Evolutionary conservation across 2,329 filamentous ascomycete genomes (phyloP), one percentile per base, ranked within the genome.

Genomic region (Colletotrichum cordylinicola): DNA sequence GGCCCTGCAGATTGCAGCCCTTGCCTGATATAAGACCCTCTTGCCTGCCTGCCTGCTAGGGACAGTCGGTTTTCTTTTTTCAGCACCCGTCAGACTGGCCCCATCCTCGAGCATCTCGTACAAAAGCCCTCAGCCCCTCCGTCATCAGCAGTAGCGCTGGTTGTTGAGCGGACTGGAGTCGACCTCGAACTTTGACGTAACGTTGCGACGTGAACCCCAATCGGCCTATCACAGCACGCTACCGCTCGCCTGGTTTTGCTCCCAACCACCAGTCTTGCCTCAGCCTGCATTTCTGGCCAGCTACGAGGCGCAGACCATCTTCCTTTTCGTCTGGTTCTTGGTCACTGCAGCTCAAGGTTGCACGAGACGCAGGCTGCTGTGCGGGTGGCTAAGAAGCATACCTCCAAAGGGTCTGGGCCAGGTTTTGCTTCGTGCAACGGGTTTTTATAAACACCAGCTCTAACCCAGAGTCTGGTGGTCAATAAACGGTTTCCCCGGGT

Each of bases 101-200:
- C 27, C 48, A 64, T 56, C 33, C 55, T 70, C 24, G 27, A 74
- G 70, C 29, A 65, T 65, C 35, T 21, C 43, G 64, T 37, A 65
- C 58, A 33, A 52, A 52, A 68, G 18, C 64, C 58, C 27, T 65
- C 73, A 62, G 70, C 73, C 73, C 73, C 73, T 64, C 64, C 35
- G 21, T 75, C 73, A 56, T 39, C 52, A 69, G 64, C 70, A 58
- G 39, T 69, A 37, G 70, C 60, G 58, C 27, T 55, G 58, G 64
- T 69, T 56, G 43, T 69, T 29, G 21, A 76, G 35, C 48, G 39
- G 58, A 37, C 64, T 60, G 33, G 6, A 43, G 52, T 65, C 64
- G 37, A 48, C 35, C 62, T 68, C 35, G 29, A 72, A 60, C 52
- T 43, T 76, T 69, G 74, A 76, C 70, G 74, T 76, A 76, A 76